These are phyloP conservation scores for Podospora bellae-mahoneyi DNA, from an alignment of 495 filamentous ascomycete species.

Conservation along the genomic window DNA sequence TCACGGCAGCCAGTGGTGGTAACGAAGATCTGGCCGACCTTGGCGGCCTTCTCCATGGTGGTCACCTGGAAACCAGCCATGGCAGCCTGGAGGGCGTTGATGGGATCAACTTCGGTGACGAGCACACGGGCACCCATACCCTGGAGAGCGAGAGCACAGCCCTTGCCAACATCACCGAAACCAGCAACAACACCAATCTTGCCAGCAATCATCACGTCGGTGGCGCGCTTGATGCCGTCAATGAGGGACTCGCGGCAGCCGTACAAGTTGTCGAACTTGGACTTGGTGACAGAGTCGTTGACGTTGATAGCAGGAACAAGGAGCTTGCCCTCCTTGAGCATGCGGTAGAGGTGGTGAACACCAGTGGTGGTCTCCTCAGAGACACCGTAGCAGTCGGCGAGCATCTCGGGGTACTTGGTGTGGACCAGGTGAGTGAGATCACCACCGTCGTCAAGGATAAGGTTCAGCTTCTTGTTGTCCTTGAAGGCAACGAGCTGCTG, in stretches of 20 bases:
- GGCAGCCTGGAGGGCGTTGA: conserved; percentile 98
- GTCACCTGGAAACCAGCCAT: conserved; percentile 95
- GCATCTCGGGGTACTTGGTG: conserved; percentile 95
- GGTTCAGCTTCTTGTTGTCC: conserved; percentile 91
- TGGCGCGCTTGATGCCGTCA: conserved; percentile 99
- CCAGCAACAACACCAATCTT: conserved; percentile 97
- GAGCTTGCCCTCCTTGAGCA: conserved; percentile 89
- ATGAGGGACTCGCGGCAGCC: conserved; percentile 98
- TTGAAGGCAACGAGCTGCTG: conserved; percentile 97
- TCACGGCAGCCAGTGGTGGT: conserved; percentile 99
- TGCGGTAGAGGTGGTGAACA: conserved; percentile 98
- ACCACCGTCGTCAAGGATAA: conserved; percentile 98
- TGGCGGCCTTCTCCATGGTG: conserved; percentile 94
- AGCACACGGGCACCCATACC: conserved; percentile 96
- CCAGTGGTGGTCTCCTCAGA: conserved; percentile 99
- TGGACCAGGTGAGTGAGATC: conserved; percentile 95
- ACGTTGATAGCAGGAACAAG: conserved; percentile 97
- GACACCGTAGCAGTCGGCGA: conserved; percentile 95
- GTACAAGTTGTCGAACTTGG: conserved; percentile 99
- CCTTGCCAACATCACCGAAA: conserved; percentile 99
- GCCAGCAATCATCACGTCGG: conserved; percentile 99
- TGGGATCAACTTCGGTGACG: conserved; percentile 96
- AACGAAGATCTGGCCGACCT: conserved; percentile 93
- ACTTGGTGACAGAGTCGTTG: conserved; percentile 99
- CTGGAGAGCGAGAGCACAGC: conserved; percentile 90